Evolutionary conservation across 1,139 yeast genomes (phyloP), one percentile per base, ranked within the genome.

Genomic region (Debaryomyces sp.): DNA sequence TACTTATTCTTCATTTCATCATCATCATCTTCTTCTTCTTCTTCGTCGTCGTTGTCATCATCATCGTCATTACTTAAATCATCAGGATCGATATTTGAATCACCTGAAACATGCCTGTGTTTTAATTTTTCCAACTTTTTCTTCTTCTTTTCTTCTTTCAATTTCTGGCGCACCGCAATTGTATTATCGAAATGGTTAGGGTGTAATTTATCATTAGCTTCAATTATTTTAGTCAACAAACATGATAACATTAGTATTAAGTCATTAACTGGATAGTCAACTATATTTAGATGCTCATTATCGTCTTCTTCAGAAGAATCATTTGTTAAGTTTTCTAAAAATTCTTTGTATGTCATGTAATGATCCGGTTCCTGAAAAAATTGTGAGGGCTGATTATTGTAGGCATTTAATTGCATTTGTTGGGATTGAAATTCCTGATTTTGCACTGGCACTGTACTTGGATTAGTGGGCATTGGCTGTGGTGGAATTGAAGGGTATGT

Each of bases 191-290:
- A 82, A 62, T 84, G 88, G 54, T 84, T 85, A 2, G 92, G 90
- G 60, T 87, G 91, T 34, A 89, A 71, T 45, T 83, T 78, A 66
- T 94, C 99, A 68, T 94, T 94, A n/a, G 96, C 92, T 60, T 88
- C 95, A 41, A 92, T 87, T 41, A 94, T 91, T 63, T 89, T 89
- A 53, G 89, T 89, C 45, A 94, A 73, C 44, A 92, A 73, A 29
- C 96, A 87, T 23, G 96, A 83, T 42, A 94, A 76, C 97, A 94
- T 92, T 47, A 84, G 67, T 41, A 94, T 77, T 30, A 94, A 77
- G 55, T 89, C 95, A 50, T 87, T 82, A 2, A 89, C 91, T 0
- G 96, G 92, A 62, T 85, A 89, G 41, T 85, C 89, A 13, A 90
- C 92, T 47, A 92, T 89, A 63, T 89, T 90, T 51, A 89, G 73